Percentiles rank a stretch among this genome's conserved stretches.
Conservation (phyloP, 1,284 basidiomycete genomes). For the Sanghuangporus baumii region DNA sequence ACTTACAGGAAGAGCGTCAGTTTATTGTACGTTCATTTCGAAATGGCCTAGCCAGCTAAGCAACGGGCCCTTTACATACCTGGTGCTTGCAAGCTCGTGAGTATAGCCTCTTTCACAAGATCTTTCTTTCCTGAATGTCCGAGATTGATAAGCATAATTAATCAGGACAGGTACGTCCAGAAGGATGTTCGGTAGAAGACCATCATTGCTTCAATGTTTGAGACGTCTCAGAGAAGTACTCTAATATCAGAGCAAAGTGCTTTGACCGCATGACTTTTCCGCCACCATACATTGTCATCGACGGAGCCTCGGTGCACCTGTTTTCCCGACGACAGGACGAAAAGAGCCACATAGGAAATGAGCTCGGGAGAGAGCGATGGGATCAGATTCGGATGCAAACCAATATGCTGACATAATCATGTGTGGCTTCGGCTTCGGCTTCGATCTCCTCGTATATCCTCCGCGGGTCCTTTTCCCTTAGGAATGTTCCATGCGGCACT, state of each 20-base stretch:
- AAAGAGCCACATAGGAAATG: neutral
- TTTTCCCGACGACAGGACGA: neutral
- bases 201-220: neutral
- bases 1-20: too few relatives aligned
- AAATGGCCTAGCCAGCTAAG: too few relatives aligned
- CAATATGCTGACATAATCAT: neutral
- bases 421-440: neutral
- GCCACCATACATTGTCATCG: too few relatives aligned
- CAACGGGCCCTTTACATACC: too few relatives aligned
- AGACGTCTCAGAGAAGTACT: neutral
- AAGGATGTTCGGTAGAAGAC: neutral
- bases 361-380: neutral
- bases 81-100: too few relatives aligned
- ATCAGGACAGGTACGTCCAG: neutral
- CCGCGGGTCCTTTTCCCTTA: neutral
- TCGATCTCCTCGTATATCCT: neutral
- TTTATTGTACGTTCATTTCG: too few relatives aligned
- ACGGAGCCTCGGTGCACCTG: neutral
- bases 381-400: neutral
- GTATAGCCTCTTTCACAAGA: too few relatives aligned
- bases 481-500: neutral
- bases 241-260: neutral
- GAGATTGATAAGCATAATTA: constrained; percentile 4
- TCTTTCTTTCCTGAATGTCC: neutral
- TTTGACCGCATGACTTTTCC: too few relatives aligned